Evolutionary conservation across 2,329 filamentous ascomycete species (phyloP).

Genomic region (Berkeleyomyces rouxiae): DNA sequence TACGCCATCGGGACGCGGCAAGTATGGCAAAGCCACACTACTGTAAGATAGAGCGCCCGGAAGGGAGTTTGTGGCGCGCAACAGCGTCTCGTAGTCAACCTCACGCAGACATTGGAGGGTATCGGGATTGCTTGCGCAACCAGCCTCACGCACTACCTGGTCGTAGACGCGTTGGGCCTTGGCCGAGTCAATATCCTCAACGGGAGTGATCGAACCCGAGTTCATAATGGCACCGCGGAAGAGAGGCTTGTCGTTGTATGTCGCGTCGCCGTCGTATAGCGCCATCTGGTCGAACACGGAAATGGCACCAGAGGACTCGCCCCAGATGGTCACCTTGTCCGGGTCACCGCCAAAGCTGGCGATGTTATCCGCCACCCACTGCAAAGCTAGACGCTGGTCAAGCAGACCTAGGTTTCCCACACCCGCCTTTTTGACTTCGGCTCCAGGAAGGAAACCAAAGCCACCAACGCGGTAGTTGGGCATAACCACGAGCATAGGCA

Average conservation of each 20-base stretch:
- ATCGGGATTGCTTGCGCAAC: constrained; percentile 34
- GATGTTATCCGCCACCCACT: constrained; percentile 51
- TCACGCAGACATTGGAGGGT: constrained; percentile 38
- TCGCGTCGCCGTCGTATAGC: constrained; percentile 43
- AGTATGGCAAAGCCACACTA: constrained; percentile 42
- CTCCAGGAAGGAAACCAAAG: constrained; percentile 44
- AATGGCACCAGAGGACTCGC: constrained; percentile 41
- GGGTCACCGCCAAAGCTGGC: constrained; percentile 49
- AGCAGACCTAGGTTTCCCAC: constrained; percentile 41
- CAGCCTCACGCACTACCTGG: constrained; percentile 30
- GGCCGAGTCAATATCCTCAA: constrained; percentile 34
- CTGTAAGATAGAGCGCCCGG: constrained; percentile 39
- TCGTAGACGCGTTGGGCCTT: constrained; percentile 42
- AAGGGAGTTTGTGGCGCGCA: constrained; percentile 41
- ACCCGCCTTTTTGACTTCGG: constrained; percentile 37
- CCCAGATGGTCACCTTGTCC: constrained; percentile 47
- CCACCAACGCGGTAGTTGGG: constrained; percentile 49
- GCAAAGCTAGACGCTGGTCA: constrained; percentile 41
- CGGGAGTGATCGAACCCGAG: constrained; percentile 34
- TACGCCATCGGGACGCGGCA: constrained; percentile 43
- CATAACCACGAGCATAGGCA: constrained; percentile 45
- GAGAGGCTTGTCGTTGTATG: constrained; percentile 44
- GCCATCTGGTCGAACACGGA: constrained; percentile 47
- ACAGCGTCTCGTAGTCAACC: constrained; percentile 32
- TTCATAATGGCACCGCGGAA: constrained; percentile 52